Evolutionary conservation across 1,284 basidiomycete genomes (phyloP).

Genomic region (Ganoderma lingzhi): DNA sequence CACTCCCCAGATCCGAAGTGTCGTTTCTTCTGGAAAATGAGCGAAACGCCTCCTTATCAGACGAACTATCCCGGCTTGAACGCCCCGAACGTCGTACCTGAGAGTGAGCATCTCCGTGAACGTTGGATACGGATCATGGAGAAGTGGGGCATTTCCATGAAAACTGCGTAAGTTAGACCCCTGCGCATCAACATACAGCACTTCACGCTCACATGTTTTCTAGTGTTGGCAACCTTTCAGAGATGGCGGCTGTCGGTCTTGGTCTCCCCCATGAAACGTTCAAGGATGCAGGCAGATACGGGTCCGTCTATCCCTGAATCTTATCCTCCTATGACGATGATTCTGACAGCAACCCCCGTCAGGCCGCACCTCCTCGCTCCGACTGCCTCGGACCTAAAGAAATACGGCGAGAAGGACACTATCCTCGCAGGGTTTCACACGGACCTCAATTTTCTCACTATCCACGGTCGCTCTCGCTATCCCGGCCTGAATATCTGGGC

Average conservation of each 20-base stretch:
- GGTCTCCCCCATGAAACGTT: conserved; percentile 75
- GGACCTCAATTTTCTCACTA: conserved; percentile 86
- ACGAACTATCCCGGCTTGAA: conserved; percentile 80
- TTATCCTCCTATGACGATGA: neutral
- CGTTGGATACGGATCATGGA: conserved; percentile 78
- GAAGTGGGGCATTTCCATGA: conserved; percentile 88
- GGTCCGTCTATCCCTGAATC: conserved; percentile 53
- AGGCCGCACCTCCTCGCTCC: conserved; percentile 91
- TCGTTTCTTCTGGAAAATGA: conserved; percentile 93
- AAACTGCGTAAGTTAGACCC: conserved; percentile 69
- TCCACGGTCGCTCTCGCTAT: conserved; percentile 89
- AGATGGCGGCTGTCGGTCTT: conserved; percentile 86
- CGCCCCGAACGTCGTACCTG: conserved; percentile 83
- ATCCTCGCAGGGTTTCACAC: conserved; percentile 94
- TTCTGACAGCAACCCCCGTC: neutral
- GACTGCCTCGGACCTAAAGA: conserved; percentile 86
- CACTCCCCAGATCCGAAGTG: conserved; percentile 92
- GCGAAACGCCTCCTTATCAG: conserved; percentile 76
- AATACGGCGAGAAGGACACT: conserved; percentile 79
- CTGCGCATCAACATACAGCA: neutral
- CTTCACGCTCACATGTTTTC: neutral
- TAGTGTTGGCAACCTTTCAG: conserved; percentile 82
- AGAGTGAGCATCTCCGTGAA: conserved; percentile 57
- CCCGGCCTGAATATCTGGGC: conserved; percentile 92
- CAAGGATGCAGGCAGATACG: conserved; percentile 81